Evolutionary conservation across 2,329 filamentous ascomycete genomes (phyloP), one percentile per base, ranked within the genome.

Genomic region (Colletotrichum liriopes): DNA sequence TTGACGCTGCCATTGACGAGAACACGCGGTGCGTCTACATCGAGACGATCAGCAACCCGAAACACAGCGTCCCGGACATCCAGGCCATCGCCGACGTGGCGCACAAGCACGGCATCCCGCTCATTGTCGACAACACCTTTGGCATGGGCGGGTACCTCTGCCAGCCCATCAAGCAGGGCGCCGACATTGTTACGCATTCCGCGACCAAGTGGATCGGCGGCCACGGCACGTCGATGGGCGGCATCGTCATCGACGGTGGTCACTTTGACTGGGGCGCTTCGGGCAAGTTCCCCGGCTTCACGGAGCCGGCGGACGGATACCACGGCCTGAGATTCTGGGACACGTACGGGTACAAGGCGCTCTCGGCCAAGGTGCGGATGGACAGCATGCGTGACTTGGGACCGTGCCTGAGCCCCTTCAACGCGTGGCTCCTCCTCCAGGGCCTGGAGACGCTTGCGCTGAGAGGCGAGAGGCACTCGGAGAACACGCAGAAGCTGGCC

Each of bases 21-120:
- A 94, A 92, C 82, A 98, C 95, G 74, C 98, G 97, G 87, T 94
- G 94, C 29, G 89, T 98, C 51, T 98, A 95, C 80, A 85, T 98
- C 51, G 95, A 98, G 87, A 94, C 91, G 77, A 98, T 98, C 78
- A 95, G 95, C 45, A 98, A 98, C 85, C 95, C 95, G 41, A 91
- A 91, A 76, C 98, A 97, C 85, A 98, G 98, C 76, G 87, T 93
- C 5, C 92, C 92, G 0, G 91, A 93, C 74, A 90, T 93, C 71
- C 86, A 91, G 77, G 89, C 87, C 9, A 92, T 93, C 79, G 90
- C 87, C 18, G 89, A 88, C 68, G 84, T 92, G 45, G 90, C 91
- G 20, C 91, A 81, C 58, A 79, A 79, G 63, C 77, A 80, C 43
- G 79, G 79, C 16, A 80, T 82, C 37, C 78, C 79, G 5, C 65